phyloP scores from a whole-genome alignment of 2,329 filamentous ascomycete genomes.

The Xylaria sp. region DNA sequence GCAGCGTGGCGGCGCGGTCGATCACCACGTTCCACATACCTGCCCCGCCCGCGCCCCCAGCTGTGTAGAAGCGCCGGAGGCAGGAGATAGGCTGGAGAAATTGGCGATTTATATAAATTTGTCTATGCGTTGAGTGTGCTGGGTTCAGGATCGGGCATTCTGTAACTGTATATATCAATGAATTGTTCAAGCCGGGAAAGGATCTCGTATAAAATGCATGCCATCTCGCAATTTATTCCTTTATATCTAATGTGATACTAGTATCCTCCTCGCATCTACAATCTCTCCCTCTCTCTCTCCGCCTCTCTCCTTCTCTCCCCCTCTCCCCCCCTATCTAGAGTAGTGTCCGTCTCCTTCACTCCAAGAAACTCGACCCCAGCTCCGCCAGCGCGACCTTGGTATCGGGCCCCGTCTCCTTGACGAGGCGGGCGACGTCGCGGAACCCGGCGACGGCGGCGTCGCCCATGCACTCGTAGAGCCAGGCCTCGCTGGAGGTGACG shows the following conservation, averaged over 20 bases:
- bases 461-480: constrained; percentile 86
- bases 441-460: constrained; percentile 78
- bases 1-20: constrained; percentile 30
- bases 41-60: constrained; percentile 15
- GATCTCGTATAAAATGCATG: too few species aligned
- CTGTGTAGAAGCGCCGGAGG: constrained; percentile 8
- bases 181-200: too few species aligned
- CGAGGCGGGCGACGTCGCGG: constrained; percentile 69
- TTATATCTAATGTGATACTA: too few species aligned
- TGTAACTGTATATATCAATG: too few species aligned
- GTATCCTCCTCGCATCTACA: too few species aligned
- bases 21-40: constrained; percentile 34
- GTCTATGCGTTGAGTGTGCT: neutral
- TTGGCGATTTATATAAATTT: constrained; percentile 13
- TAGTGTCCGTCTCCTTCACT: too few species aligned
- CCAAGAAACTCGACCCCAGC: constrained; percentile 67
- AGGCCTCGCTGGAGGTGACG: constrained; percentile 86
- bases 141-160: too few species aligned
- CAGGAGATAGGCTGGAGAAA: neutral
- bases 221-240: too few species aligned
- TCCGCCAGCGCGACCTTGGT: constrained; percentile 71
- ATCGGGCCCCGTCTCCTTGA: constrained; percentile 74
- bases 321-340: neutral
- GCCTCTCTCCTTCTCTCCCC: neutral
- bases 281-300: too few species aligned